Evolutionary conservation across 2,329 filamentous ascomycete genomes (phyloP).

Genomic region (Gremmenia infestans): DNA sequence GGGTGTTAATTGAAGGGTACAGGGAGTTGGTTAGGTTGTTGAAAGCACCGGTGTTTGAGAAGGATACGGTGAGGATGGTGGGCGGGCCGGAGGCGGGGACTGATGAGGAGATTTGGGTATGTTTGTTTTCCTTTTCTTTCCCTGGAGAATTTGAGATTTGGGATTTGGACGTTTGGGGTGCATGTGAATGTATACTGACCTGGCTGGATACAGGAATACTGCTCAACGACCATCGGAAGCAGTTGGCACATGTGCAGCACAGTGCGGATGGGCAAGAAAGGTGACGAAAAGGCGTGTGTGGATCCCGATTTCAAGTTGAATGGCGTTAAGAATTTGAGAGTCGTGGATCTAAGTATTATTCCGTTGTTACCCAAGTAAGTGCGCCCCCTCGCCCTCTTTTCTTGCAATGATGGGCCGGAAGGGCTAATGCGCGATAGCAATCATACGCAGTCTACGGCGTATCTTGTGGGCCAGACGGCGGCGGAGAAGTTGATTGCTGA

Average conservation of each 20-base stretch:
- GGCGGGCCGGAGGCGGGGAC: conserved; percentile 41
- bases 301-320: neutral
- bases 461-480: conserved; percentile 46
- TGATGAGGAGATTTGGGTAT: conserved; percentile 46
- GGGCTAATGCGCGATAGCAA: conserved; percentile 31
- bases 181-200: no score
- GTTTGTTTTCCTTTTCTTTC: no score
- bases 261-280: conserved; percentile 3
- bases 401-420: conserved; percentile 6
- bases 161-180: no score
- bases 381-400: conserved; percentile 33
- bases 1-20: conserved; percentile 43
- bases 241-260: neutral
- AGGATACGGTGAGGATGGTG: conserved; percentile 39
- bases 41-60: conserved; percentile 40
- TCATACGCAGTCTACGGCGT: conserved; percentile 50
- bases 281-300: neutral
- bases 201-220: conserved; percentile 7
- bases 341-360: conserved; percentile 36
- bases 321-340: neutral
- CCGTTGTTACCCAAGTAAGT: conserved; percentile 45
- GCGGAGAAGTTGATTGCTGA: conserved; percentile 45
- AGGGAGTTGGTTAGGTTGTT: conserved; percentile 40
- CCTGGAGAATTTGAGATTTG: no score
- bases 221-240: neutral